Evolutionary conservation across 257 asterid genomes (phyloP).

Genomic region (Gentiana straminea): DNA sequence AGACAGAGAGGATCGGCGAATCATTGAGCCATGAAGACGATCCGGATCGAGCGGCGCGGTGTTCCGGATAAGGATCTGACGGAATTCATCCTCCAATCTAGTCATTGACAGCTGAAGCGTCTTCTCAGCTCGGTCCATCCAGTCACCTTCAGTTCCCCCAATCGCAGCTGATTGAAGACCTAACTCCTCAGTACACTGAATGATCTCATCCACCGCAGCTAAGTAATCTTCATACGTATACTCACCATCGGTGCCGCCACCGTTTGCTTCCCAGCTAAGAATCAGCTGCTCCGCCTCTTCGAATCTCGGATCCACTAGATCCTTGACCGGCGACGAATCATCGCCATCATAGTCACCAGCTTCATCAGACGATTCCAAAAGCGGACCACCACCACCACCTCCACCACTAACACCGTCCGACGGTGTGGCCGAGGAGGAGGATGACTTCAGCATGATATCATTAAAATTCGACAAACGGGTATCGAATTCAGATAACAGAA

Average conservation of each 20-base stretch:
- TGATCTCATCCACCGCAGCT: slow-evolving; percentile 67
- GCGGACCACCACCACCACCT: slow-evolving; percentile 9
- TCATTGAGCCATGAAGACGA: slow-evolving; percentile 35
- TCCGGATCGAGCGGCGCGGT: slow-evolving; percentile 57
- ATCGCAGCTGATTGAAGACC: slow-evolving; percentile 14
- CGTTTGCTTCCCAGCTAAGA: slow-evolving; percentile 16
- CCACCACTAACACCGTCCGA: slow-evolving; percentile 1
- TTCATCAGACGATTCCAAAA: slow-evolving; percentile 15
- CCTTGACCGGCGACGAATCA: not conserved
- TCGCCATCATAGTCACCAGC: slow-evolving; percentile 3
- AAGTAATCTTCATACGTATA: slow-evolving; percentile 37
- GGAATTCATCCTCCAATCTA: slow-evolving; percentile 82
- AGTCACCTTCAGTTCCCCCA: slow-evolving; percentile 18
- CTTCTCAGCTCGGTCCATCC: slow-evolving; percentile 61
- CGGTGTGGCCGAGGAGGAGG: slow-evolving; percentile 6
- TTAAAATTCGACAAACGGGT: slow-evolving; percentile 69
- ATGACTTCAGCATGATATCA: slow-evolving; percentile 25
- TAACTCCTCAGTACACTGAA: slow-evolving; percentile 56
- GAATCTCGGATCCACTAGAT: slow-evolving; percentile 25
- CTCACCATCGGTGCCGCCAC: slow-evolving; percentile 26
- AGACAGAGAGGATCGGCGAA: slow-evolving; percentile 46
- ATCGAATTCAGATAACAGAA: slow-evolving; percentile 66
- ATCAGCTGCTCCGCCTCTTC: slow-evolving; percentile 54
- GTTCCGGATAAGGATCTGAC: slow-evolving; percentile 43
- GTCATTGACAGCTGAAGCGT: slow-evolving; percentile 81